A percentile compares a stretch with the other conserved stretches of the same genome.
Evolutionary conservation across 495 filamentous ascomycete species (phyloP).

Genomic region (Rostrohypoxylon terebratum): DNA sequence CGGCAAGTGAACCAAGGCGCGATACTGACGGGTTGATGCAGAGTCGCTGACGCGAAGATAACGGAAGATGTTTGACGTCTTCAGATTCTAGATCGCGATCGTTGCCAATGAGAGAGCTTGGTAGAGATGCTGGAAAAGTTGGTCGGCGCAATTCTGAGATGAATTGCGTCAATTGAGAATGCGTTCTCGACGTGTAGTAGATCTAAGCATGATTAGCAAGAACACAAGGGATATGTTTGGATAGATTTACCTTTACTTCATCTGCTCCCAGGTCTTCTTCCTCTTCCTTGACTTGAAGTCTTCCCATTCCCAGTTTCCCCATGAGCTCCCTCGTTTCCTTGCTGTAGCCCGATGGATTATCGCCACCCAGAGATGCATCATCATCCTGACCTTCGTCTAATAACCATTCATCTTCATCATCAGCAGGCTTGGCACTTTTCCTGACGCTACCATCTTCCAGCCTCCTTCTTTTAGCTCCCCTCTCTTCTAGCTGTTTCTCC

Average conservation of each 20-base stretch:
- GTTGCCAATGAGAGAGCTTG: conserved; percentile 48
- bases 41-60: conserved; percentile 91
- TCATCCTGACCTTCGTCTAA: conserved; percentile 86
- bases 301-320: conserved; percentile 63
- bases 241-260: conserved; percentile 67
- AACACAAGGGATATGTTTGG: conserved; percentile 1
- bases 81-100: conserved; percentile 62
- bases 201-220: conserved; percentile 62
- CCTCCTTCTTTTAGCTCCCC: conserved; percentile 51
- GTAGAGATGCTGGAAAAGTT: conserved; percentile 71
- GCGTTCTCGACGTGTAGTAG: conserved; percentile 93
- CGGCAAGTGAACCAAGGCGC: conserved; percentile 75
- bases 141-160: conserved; percentile 90
- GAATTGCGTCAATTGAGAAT: conserved; percentile 95
- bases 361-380: conserved; percentile 54
- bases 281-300: conserved; percentile 48
- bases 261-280: conserved; percentile 65
- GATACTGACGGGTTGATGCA: conserved; percentile 90
- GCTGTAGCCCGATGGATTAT: conserved; percentile 61
- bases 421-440: conserved; percentile 48
- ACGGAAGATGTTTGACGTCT: conserved; percentile 82
- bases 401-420: conserved; percentile 78
- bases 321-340: conserved; percentile 73
- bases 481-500: conserved; percentile 72
- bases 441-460: conserved; percentile 45